Conservation (phyloP, 768 basidiomycete genomes). For the Pholiota microspora region DNA sequence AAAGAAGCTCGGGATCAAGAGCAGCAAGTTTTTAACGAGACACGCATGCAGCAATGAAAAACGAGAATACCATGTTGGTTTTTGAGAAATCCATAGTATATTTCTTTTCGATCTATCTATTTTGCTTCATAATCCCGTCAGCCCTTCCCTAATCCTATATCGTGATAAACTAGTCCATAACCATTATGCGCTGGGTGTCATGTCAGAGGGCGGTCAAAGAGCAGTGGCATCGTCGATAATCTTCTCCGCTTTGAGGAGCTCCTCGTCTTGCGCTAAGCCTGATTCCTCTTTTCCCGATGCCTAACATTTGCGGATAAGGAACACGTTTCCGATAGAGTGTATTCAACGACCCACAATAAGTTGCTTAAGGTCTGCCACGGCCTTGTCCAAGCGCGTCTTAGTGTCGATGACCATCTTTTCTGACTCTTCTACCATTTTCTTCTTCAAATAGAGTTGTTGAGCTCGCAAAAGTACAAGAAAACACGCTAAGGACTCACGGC, state of each 20-base stretch:
- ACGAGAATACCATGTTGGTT: background rate
- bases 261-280: constrained; percentile 38
- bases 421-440: constrained; percentile 70
- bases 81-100: background rate
- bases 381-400: constrained; percentile 55
- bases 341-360: constrained; percentile 56
- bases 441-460: constrained; percentile 34
- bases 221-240: constrained; percentile 46
- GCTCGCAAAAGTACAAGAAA: background rate
- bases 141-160: background rate
- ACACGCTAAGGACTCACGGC: constrained; percentile 41
- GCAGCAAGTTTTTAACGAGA: constrained; percentile 7
- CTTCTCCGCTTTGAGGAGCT: constrained; percentile 57
- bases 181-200: background rate
- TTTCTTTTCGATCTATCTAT: background rate
- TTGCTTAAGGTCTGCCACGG: constrained; percentile 59
- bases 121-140: background rate
- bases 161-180: background rate
- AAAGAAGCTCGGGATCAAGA: constrained; percentile 40
- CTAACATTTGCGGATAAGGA: constrained; percentile 13
- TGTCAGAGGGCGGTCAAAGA: constrained; percentile 25
- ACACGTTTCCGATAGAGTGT: background rate
- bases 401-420: constrained; percentile 79
- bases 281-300: constrained; percentile 40
- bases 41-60: constrained; percentile 22